Base-by-base conservation (phyloP, 495 filamentous ascomycete species). In the Penicillium riverlandense region DNA sequence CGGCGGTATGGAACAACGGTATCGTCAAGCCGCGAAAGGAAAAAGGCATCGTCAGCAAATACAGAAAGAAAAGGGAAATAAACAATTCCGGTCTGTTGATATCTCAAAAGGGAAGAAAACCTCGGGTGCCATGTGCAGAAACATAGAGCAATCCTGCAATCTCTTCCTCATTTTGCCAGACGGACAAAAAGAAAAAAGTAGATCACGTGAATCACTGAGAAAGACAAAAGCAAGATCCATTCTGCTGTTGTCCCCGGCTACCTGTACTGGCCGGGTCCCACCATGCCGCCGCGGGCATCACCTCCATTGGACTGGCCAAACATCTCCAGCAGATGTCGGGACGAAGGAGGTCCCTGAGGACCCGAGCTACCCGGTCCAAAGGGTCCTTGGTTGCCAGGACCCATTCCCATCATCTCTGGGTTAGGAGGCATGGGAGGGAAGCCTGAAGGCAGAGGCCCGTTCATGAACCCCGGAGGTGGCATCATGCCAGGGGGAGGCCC, bases 401-500 rank as follows among this genome's bases (percentile, higher is more conserved):
- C 65, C 34, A 65, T 40, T 29, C 66, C 63, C 64, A 74, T 68
- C 50, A 69, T 50, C 31, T 74, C 69, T 1, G 59, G 67, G 41
- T 67, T 70, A 38, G 57, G 71, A 6, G 67, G 70, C 59, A 70
- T 65, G 12, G 63, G 67, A 32, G 68, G 64, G 41, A 75, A 76
- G 7, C 70, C 71, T 12, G 70, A 59, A 11, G 70, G 72, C 1
- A 63, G 65, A 31, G 65, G 69, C 1, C 59, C 67, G 40, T 65
- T 67, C 63, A 71, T 70, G 48, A 71, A 78, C 14, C 72, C 74
- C 1, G 73, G 73, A 30, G 71, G 73, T 11, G 69, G 73, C 55
- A 71, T 68, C 70, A 76, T 74, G 31, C 71, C 72, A 1, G 66
- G 72, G 22, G 67, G 70, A 44, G 61, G 67, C 10, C 61, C 71